These are phyloP conservation scores for Vigna unguiculata DNA, from an alignment of 306 rosid species.

Conservation along the genomic window DNA sequence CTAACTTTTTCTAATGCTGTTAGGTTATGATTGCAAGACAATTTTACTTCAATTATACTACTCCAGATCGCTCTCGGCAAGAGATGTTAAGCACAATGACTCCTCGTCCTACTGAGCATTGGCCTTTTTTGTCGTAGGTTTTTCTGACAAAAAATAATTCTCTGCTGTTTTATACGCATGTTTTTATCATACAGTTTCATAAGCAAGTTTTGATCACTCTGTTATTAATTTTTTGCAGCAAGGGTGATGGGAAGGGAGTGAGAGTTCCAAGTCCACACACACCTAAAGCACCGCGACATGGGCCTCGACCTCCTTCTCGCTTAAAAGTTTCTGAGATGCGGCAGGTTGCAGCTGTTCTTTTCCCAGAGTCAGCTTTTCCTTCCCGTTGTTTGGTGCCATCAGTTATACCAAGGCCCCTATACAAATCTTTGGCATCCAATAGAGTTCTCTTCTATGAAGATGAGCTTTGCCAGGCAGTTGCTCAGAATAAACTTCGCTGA, in stretches of 20 bases:
- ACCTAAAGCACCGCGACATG: conserved; percentile 96
- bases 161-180: conserved; percentile 7
- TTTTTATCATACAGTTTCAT: conserved; percentile 2
- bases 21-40: conserved; percentile 88
- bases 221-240: conserved; percentile 57
- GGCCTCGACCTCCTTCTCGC: conserved; percentile 92
- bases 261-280: conserved; percentile 73
- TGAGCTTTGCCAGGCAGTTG: conserved; percentile 94
- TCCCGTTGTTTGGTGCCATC: conserved; percentile 81
- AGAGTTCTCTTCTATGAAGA: conserved; percentile 95
- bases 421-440: conserved; percentile 89
- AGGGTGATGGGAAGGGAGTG: conserved; percentile 68
- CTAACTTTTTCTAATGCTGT: conserved; percentile 25
- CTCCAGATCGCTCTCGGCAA: conserved; percentile 91
- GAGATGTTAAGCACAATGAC: conserved; percentile 75
- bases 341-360: conserved; percentile 94
- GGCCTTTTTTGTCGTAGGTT: conserved; percentile 80
- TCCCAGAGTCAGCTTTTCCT: conserved; percentile 78
- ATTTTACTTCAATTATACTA: conserved; percentile 86
- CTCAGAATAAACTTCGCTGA: conserved; percentile 92
- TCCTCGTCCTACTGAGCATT: conserved; percentile 76
- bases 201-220: conserved; percentile 15
- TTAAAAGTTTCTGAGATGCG: conserved; percentile 84
- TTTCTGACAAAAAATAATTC: conserved; percentile 2
- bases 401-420: conserved; percentile 72